Evolutionary conservation across 179 eudicot genomes (phyloP), one percentile per base, ranked within the genome.

Genomic region (Patellifolia procumbens): DNA sequence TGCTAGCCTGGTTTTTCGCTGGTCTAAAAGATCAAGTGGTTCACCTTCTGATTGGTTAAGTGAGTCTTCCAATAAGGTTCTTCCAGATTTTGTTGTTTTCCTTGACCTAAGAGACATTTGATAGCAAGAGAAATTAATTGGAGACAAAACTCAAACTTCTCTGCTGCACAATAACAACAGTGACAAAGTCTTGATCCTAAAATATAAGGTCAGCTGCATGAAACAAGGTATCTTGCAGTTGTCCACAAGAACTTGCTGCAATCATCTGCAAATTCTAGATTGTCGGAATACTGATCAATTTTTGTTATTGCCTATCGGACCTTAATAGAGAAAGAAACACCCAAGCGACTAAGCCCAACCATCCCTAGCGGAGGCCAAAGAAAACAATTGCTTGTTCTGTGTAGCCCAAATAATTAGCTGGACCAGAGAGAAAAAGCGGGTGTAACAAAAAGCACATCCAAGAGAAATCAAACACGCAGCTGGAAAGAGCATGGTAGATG

Each of bases 21-120:
- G 87, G 81, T 91, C 99, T 32, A 95, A 94, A 82, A 95, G 87
- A 82, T 95, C 94, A 17, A 95, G 96, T 12, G 99, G 99, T 81
- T 93, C 98, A 55, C 87, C 91, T 68, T 89, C 96, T 31, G 83
- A 74, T 71, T 89, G 92, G 77, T 88, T 87, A 58, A 87, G 84
- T 32, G 80, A 61, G 79, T 91, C 96, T 77, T 90, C 96, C 61
- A 91, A 85, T 84, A 91, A 85, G 78, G 86, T 81, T 85, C 88
- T 92, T 62, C 78, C 84, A 64, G 89, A 86, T 77, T 75, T 86
- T 12, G 85, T 84, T 4, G 62, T 81, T 81, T 84, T 88, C 87
- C 83, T 93, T 65, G 86, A 85, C 87, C 94, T 88, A 64, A 29
- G 48, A 24, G 10, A 65, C n/a, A 77, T 49, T n/a, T 17, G 24